A percentile compares a stretch with the other conserved stretches of the same genome.
phyloP scores from a whole-genome alignment of 2,329 filamentous ascomycete species.

The Madurella fahalii region DNA sequence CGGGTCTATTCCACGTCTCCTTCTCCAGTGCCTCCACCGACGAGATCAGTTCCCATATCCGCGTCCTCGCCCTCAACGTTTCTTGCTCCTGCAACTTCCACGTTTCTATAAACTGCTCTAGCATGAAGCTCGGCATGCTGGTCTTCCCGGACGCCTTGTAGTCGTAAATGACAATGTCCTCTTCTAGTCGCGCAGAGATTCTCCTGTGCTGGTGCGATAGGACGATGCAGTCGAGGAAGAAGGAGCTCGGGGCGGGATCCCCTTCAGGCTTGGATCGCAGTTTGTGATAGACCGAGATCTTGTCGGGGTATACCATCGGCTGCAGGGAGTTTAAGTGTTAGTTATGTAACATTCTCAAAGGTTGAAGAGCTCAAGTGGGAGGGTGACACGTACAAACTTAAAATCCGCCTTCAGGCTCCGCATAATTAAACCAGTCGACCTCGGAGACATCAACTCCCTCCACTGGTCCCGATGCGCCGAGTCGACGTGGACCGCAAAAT shows the following conservation, averaged over 20 bases:
- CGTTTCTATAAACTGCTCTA: conserved; percentile 33
- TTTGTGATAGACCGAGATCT: conserved; percentile 79
- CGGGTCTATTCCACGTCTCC: conserved; percentile 67
- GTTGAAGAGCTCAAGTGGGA: not conserved
- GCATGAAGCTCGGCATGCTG: conserved; percentile 40
- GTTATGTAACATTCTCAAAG: not conserved
- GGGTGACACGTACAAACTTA: conserved; percentile 66
- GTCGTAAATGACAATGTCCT: conserved; percentile 79
- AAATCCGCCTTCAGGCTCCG: conserved; percentile 77
- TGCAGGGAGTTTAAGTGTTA: conserved; percentile 30
- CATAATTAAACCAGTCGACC: conserved; percentile 68
- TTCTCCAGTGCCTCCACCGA: conserved; percentile 61
- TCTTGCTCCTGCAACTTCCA: conserved; percentile 52
- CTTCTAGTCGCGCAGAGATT: conserved; percentile 67
- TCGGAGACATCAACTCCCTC: conserved; percentile 64
- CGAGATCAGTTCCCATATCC: conserved; percentile 54
- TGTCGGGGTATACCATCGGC: conserved; percentile 82
- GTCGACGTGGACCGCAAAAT: conserved; percentile 62
- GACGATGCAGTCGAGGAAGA: conserved; percentile 60
- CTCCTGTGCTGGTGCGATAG: conserved; percentile 72
- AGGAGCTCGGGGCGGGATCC: conserved; percentile 43
- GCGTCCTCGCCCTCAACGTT: conserved; percentile 46
- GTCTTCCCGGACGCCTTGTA: conserved; percentile 37
- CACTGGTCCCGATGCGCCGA: conserved; percentile 59
- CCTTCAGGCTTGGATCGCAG: conserved; percentile 50